Evolutionary conservation across 192 early-diverging fungal species (phyloP).

Genomic region (Podila minutissima): DNA sequence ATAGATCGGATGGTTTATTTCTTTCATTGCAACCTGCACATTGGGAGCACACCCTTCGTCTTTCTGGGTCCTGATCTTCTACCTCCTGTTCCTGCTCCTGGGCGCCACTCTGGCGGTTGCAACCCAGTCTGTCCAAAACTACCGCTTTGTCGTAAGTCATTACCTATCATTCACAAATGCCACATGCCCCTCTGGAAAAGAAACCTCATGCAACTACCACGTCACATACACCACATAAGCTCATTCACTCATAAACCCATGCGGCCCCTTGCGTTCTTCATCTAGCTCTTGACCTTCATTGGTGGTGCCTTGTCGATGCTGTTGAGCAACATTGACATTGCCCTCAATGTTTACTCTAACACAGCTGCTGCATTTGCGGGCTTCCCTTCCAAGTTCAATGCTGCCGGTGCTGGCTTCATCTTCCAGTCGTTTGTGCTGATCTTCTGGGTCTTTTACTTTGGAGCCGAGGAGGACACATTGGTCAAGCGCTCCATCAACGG

Average conservation of each 20-base stretch:
- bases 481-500: slow-evolving; percentile 49
- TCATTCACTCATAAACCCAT: neutral
- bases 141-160: slow-evolving; percentile 51
- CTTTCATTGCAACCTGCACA: slow-evolving; percentile 47
- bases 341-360: neutral
- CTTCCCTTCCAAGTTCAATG: slow-evolving; percentile 16
- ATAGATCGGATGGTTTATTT: slow-evolving; percentile 59
- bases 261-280: neutral
- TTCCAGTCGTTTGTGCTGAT: slow-evolving; percentile 56
- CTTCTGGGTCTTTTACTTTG: slow-evolving; percentile 78
- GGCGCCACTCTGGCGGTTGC: slow-evolving; percentile 39
- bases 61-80: slow-evolving; percentile 55
- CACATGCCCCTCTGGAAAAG: neutral
- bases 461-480: slow-evolving; percentile 67
- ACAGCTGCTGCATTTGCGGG: too few species aligned
- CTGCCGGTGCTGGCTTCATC: slow-evolving; percentile 53
- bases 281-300: slow-evolving; percentile 50
- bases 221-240: neutral
- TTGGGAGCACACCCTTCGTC: slow-evolving; percentile 5
- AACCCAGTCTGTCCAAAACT: slow-evolving; percentile 37
- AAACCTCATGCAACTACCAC: neutral
- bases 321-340: neutral
- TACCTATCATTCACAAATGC: neutral
- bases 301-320: slow-evolving; percentile 23
- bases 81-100: slow-evolving; percentile 50